Base-by-base conservation (phyloP, 2,329 filamentous ascomycete genomes). In the Colletotrichum sp. region DNA sequence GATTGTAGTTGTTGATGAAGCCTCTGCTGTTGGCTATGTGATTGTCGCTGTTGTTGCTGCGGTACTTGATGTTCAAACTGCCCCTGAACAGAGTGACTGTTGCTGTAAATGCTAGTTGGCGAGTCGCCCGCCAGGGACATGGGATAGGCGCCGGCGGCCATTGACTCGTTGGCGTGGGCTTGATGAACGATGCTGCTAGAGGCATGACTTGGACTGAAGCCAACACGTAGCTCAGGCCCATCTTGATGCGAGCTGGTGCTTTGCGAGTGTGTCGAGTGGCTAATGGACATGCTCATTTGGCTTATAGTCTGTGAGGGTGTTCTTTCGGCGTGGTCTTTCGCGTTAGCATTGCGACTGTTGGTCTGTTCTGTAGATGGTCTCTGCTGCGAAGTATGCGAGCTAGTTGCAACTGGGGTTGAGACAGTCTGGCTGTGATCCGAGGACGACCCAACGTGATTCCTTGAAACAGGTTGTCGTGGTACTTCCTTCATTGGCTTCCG, bases 31-130 rank as follows among this genome's bases (percentile, higher is more conserved):
- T 61, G 58, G 30, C 16, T 30, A 32, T 61, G 71, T 15, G 56
- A 55, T 28, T 61, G 58, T 30, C 60, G 71, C 25, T 79, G 78
- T 30, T 81, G 79, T 68, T 80, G 79, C 43, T 78, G 78, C 25
- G 78, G 75, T 30, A 76, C 79, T 56, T 79, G 79, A 30, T 79
- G 66, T 30, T 76, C 74, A 25, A 78, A 72, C 6, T 71, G 74
- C 8, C 43, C 60, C 28, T 70, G 65, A 56, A 25, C 25, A 65
- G 39, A 30, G n/a, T 36, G 70, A 18, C 25, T 30, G n/a, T 76
- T 65, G 16, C 30, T 36, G 10, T 74, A 70, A 8, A 60, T 65
- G 32, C 43, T 30, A 36, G 74, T 65, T 30, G 68, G 22, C 36
- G 61, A 27, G 18, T 66, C 36, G 34, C 58, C 25, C 16, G 70